Evolutionary conservation across 2,329 filamentous ascomycete genomes (phyloP).

Genomic region (Fusarium ramigenum): DNA sequence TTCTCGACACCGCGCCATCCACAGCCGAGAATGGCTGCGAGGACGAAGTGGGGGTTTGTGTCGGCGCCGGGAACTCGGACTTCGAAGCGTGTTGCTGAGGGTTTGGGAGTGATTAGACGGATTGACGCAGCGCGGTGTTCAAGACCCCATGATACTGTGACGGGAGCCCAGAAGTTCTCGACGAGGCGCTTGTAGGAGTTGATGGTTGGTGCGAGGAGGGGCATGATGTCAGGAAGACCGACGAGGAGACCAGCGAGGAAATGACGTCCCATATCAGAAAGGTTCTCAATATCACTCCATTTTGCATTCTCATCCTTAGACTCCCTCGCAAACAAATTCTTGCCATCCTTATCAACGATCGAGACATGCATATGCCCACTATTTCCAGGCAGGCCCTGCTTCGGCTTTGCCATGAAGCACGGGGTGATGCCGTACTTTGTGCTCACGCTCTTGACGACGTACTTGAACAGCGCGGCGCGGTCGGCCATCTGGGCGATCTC

Average conservation of each 20-base stretch:
- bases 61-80: conserved; percentile 95
- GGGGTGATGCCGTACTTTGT: conserved; percentile 91
- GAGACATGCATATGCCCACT: conserved; percentile 97
- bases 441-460: conserved; percentile 88
- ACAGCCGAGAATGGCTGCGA: conserved; percentile 85
- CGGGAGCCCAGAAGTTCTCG: conserved; percentile 99
- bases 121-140: conserved; percentile 95
- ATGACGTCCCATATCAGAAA: conserved; percentile 89
- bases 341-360: conserved; percentile 79
- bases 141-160: conserved; percentile 96
- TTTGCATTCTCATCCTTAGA: conserved; percentile 74
- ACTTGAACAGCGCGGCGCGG: conserved; percentile 91
- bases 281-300: conserved; percentile 78
- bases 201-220: conserved; percentile 89
- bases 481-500: conserved; percentile 92
- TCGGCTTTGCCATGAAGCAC: conserved; percentile 98
- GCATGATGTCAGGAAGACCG: conserved; percentile 95
- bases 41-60: conserved; percentile 86
- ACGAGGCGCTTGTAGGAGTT: conserved; percentile 99
- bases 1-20: conserved; percentile 94
- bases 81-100: conserved; percentile 90
- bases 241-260: conserved; percentile 92
- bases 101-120: conserved; percentile 85
- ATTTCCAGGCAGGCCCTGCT: conserved; percentile 90
- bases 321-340: conserved; percentile 84